These are phyloP conservation scores for Annona squamosa DNA, from an alignment of 164 flowering plant species.

Conservation along the genomic window DNA sequence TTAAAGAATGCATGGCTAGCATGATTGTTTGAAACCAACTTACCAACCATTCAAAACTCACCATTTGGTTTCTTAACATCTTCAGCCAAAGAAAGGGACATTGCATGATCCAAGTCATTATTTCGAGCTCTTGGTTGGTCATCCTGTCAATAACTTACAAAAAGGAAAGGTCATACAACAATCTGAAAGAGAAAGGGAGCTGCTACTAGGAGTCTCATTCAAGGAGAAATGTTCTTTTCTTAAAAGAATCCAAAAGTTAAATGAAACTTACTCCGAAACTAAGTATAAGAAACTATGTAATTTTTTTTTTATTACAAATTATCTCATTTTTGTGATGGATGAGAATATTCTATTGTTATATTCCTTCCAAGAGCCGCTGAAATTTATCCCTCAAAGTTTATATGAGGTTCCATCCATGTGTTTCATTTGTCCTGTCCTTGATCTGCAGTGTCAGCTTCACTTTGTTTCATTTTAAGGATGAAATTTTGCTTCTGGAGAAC, in stretches of 20 bases:
- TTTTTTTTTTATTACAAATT: background rate
- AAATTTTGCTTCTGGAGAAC: too few relatives aligned
- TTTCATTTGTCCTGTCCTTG: too few relatives aligned
- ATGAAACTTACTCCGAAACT: background rate
- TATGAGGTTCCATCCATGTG: too few relatives aligned
- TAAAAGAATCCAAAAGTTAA: background rate
- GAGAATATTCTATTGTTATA: background rate
- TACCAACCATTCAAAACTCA: slow-evolving; percentile 14
- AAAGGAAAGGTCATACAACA: slow-evolving; percentile 4
- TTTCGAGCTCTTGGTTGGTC: slow-evolving; percentile 20
- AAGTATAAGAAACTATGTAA: background rate
- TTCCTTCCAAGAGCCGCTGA: background rate
- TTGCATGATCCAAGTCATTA: slow-evolving; percentile 31
- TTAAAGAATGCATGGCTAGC: background rate
- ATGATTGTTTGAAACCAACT: background rate
- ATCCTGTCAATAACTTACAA: slow-evolving; percentile 15
- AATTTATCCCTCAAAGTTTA: background rate
- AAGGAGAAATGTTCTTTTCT: background rate
- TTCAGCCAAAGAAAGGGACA: slow-evolving; percentile 67
- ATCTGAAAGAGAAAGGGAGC: background rate
- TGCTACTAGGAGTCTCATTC: background rate
- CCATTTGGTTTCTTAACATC: slow-evolving; percentile 55
- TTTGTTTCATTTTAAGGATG: too few relatives aligned
- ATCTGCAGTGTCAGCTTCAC: too few relatives aligned
- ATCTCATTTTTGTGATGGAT: background rate